Evolutionary conservation across 2,329 filamentous ascomycete genomes (phyloP), one percentile per base, ranked within the genome.

Genomic region (Emmonsiellopsis sp.): DNA sequence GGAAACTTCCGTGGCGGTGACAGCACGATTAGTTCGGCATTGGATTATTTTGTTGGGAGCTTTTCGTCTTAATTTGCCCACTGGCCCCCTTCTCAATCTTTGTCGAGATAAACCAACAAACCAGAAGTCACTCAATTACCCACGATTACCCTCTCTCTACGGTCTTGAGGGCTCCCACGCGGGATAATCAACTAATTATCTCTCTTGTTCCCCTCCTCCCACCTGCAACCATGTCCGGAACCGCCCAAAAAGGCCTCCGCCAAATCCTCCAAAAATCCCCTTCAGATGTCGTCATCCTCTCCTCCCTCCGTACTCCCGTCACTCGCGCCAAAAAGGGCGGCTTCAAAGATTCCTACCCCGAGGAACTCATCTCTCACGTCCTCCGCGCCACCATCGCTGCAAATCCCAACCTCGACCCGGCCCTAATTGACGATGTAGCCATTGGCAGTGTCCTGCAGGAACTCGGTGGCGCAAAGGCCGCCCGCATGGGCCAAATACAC

Each of bases 401-500:
- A 41, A 85, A 86, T 65, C 86, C 89, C 1, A 82, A 83, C 61
- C 81, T 93, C 56, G 80, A 87, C 62, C 82, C 87, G 0, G 72
- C 79, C 2, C 72, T 79, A 46, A 83, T 92, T 59, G 78, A 94
- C 62, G 92, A 96, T 65, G 82, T 96, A 3, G 85, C 84, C 58
- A 84, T 96, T 53, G 92, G 91, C 60, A 90, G 89, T 35, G 91
- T 96, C 4, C 83, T 96, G 52, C 89, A 89, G 31, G 90, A 95
- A 70, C 85, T 96, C 11, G 91, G 91, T 59, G 91, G 91, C 54
- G 85, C 82, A 61, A 96, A 96, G 76, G 90, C 90, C 0, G 89
- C 87, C 1, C 87, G 91, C 59, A 95, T 94, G 88, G 89, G 89
- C 44, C 81, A 92, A 62, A 86, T 90, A 71, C 88, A 95, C 73